Base-by-base conservation (phyloP, 345 rosid species). In the Sonneratia caseolaris region DNA sequence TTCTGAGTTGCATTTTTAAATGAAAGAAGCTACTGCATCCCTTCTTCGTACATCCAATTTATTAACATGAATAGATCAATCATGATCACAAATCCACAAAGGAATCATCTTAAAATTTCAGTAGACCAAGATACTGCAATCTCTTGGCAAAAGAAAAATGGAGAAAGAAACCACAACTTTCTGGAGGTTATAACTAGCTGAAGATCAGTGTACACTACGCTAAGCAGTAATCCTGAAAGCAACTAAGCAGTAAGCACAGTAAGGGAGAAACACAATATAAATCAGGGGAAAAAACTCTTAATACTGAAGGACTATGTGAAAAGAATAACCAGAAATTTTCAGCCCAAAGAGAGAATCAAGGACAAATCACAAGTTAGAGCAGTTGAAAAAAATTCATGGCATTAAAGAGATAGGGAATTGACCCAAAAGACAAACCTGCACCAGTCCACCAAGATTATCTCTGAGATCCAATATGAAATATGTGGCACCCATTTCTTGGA, bases 381-480 rank as follows among this genome's bases (percentile, higher is more conserved):
- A 38, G 49, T 15, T 42, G 2, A 65, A 14, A 66, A 18, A 37
- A 21, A 8, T 68, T 43, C 51, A 68, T n/a, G 35, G 27, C 16
- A 40, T 38, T 9, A 42, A 21, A 21, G 51, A 16, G 51, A 66
- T 67, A 3, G 4, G 32, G 13, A 43, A 12, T 37, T 14, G 1
- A 45, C 5, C 27, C 35, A 51, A 24, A 55, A 45, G 1, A 1
- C 38, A 56, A 64, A 93, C 98, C 92, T 91, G 96, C 38, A 94
- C 97, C 48, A 94, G 85, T 75, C 98, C 98, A 74, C 98, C 98
- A 66, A 88, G 98, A 81, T 94, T 94, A 79, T 94, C 96, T 86
- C 96, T 83, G 76, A 93, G 98, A 83, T 93, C 98, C 86, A 93
- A 77, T 48, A 93, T 79, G 43, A 91, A 91, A 84, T 80, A 91